These are phyloP conservation scores for Hypoxylon intermedium DNA, from an alignment of 495 filamentous ascomycete species.

Conservation along the genomic window DNA sequence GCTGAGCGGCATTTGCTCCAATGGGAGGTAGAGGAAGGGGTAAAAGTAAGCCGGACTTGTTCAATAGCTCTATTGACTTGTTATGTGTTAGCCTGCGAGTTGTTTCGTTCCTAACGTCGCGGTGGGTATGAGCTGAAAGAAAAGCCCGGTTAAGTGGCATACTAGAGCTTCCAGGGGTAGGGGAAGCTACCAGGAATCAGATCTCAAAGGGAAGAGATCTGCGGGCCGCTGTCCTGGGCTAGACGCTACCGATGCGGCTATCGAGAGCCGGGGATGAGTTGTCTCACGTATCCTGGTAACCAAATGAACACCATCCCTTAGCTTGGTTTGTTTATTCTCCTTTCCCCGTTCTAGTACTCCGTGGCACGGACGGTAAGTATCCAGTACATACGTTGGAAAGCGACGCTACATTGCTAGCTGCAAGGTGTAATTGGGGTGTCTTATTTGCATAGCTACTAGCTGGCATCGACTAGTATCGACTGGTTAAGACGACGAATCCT, in stretches of 20 bases:
- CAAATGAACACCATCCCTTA: background rate
- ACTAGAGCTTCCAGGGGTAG: background rate
- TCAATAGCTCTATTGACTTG: conserved; percentile 24
- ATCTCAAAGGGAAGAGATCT: conserved; percentile 29
- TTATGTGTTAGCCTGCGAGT: conserved; percentile 12
- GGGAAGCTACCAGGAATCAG: conserved; percentile 4
- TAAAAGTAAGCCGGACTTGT: conserved; percentile 15
- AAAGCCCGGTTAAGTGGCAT: background rate
- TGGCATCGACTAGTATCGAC: background rate
- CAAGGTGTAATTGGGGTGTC: conserved; percentile 11
- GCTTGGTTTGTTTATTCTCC: background rate
- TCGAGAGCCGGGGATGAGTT: conserved; percentile 12
- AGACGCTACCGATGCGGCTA: conserved; percentile 29
- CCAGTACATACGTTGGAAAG: conserved; percentile 15
- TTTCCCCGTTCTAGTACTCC: conserved; percentile 34
- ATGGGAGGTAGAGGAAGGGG: conserved; percentile 4
- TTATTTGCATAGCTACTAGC: conserved; percentile 1
- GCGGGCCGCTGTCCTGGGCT: conserved; percentile 22
- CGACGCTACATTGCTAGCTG: conserved; percentile 11
- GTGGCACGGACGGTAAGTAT: conserved; percentile 24
- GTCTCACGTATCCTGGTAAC: background rate
- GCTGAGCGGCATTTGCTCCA: conserved; percentile 21
- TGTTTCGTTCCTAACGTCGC: conserved; percentile 17
- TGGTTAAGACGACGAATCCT: background rate
- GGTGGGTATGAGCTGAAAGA: conserved; percentile 31